Evolutionary conservation across 78 protist genomes (phyloP).

Genomic region (Dictyostelium brefeldianum): DNA sequence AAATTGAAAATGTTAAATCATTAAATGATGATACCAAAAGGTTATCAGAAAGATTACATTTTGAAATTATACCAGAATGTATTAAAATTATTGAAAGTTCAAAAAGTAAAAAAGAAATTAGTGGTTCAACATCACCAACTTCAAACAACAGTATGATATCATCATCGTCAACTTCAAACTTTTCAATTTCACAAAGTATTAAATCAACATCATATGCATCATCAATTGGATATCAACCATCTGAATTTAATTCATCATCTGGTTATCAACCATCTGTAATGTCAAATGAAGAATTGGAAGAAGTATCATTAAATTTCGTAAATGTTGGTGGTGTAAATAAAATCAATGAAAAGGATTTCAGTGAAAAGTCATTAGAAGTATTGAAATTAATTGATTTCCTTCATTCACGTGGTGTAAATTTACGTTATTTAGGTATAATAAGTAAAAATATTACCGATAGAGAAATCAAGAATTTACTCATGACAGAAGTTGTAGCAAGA

Average conservation of each 20-base stretch:
- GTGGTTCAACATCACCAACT: not conserved
- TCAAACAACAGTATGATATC: not conserved
- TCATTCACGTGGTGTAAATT: constrained; percentile 64
- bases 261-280: not conserved
- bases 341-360: constrained; percentile 9
- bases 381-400: constrained; percentile 14
- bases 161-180: not conserved
- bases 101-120: not conserved
- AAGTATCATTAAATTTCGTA: not conserved
- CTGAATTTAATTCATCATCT: not conserved
- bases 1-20: not conserved
- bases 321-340: not conserved
- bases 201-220: not conserved
- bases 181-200: too few species aligned
- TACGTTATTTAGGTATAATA: constrained; percentile 51
- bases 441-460: constrained; percentile 8
- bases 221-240: too few species aligned
- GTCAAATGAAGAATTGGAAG: constrained; percentile 2
- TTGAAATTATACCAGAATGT: constrained; percentile 46
- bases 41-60: constrained; percentile 28
- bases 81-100: constrained; percentile 9
- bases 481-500: constrained; percentile 62
- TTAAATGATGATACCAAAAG: constrained; percentile 36
- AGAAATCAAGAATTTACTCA: not conserved
- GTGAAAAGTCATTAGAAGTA: not conserved